Evolutionary conservation across 768 basidiomycete species (phyloP), one percentile per base, ranked within the genome.

Genomic region (Termitomyces sp.): DNA sequence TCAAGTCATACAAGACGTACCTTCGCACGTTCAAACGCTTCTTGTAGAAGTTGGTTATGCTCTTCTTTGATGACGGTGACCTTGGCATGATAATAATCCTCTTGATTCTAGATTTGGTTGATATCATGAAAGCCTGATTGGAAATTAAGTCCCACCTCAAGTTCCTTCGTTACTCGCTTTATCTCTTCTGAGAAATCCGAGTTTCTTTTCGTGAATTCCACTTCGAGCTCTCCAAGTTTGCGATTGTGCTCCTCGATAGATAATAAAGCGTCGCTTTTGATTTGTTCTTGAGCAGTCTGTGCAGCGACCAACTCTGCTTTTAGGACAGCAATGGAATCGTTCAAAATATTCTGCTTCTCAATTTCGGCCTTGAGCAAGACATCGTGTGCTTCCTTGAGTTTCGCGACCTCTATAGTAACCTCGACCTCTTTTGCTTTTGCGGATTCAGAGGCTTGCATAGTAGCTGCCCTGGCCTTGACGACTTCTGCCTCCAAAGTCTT

Each of bases 11-110:
- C 24, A 22, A 37, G 26, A 68, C 74, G 49, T 61, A 86, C 92
- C 82, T 92, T 92, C 18, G 90, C 90, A 46, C 81, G 84, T 58
- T 87, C 81, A 68, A 92, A 91, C 4, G 86, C 87, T 56, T 89
- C 83, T 60, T 85, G 74, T 18, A 92, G 72, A 43, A 84, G 75
- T 50, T 73, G 71, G 14, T 77, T 76, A 59, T 90, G 86, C 62
- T 91, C 87, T 18, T 74, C 79, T 63, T 85, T 85, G 41, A 90
- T 82, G 16, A 65, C 78, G 13, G 85, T 82, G 26, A 92, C 80
- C 69, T 86, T 87, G 8, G 77, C 75, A 65, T 79, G 74, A 67
- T 92, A 92, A 50, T 84, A 76, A 22, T 80, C 72, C 67, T 90
- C 88, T 75, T 91, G 84, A 49, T 75, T 74, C 92, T 92, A 63